These are phyloP conservation scores for Scorias spongiosa DNA, from an alignment of 2,329 filamentous ascomycete species.

Conservation along the genomic window DNA sequence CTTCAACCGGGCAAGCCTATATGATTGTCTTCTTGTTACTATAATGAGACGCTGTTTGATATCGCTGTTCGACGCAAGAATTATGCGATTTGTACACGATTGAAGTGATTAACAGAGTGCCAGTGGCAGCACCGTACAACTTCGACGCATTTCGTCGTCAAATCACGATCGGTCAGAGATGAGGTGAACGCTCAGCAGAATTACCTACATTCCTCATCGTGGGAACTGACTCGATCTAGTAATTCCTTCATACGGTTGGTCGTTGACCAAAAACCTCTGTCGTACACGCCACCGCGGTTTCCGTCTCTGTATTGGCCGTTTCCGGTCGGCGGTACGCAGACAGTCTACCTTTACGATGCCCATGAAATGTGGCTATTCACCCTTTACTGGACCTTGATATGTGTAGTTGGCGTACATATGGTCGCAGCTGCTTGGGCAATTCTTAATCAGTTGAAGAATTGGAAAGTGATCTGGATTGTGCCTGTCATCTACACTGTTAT, in stretches of 20 bases:
- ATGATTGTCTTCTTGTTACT: too few relatives aligned
- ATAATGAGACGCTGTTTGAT: too few relatives aligned
- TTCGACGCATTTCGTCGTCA: too few relatives aligned
- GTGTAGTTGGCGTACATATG: slow-evolving; percentile 61
- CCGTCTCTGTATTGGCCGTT: slow-evolving; percentile 70
- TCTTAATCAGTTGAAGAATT: slow-evolving; percentile 47
- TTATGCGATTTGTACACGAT: too few relatives aligned
- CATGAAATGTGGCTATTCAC: slow-evolving; percentile 78
- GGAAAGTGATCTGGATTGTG: slow-evolving; percentile 50
- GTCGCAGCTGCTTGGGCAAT: slow-evolving; percentile 57
- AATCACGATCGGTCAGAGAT: too few relatives aligned
- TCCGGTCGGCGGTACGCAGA: slow-evolving; percentile 39
- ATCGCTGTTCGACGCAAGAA: too few relatives aligned
- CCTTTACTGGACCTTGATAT: slow-evolving; percentile 68
- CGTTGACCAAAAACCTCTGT: slow-evolving; percentile 32
- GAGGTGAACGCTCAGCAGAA: too few relatives aligned
- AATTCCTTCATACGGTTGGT: slow-evolving; percentile 30
- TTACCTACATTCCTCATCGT: too few relatives aligned
- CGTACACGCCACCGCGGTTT: slow-evolving; percentile 57
- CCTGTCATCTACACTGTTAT: slow-evolving; percentile 56
- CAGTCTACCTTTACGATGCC: slow-evolving; percentile 55
- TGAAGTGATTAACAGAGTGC: too few relatives aligned
- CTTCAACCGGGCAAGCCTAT: too few relatives aligned
- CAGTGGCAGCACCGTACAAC: too few relatives aligned
- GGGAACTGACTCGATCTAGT: background rate